Evolutionary conservation across 2,329 filamentous ascomycete species (phyloP), one percentile per base, ranked within the genome.

Genomic region (Fusarium solani-melongenae): DNA sequence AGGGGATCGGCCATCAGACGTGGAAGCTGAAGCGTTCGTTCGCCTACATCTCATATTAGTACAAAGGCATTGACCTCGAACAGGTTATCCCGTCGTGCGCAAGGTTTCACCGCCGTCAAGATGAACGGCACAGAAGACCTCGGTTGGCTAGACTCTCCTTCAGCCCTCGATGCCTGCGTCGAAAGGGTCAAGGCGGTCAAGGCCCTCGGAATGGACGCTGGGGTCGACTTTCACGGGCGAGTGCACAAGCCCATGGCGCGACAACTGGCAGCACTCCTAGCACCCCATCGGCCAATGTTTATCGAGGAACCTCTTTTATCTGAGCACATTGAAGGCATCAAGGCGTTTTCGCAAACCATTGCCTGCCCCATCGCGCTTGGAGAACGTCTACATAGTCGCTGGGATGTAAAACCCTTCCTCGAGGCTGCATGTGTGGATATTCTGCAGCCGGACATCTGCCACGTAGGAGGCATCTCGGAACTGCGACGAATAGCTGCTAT

Each of bases 161-260:
- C 86, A 0, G 86, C 86, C 0, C 85, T 95, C 0, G 86, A 92
- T 51, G 84, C 87, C 6, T 90, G 89, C 51, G 89, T 94, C 3
- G 89, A 93, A 66, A 87, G 93, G 2, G 84, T 95, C 14, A 90
- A 91, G 73, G 85, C 88, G 0, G 93, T 95, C 11, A 94, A 92
- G 78, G 85, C 86, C 0, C 82, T 94, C 0, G 92, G 92, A 2
- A 87, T 95, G 74, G 92, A 95, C 65, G 92, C 88, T 0, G 93
- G 91, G 2, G 86, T 95, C 29, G 93, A 95, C 76, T 95, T 95
- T 81, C 93, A 95, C 79, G 93, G 93, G 4, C 89, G 92, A 10
- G 84, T 94, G 0, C 93, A 95, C 81, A 92, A 92, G 70, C 91
- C 92, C n/a, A 95, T 95, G 92, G 93, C 92, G 0, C 94, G 93